A percentile compares a stretch with the other conserved stretches of the same genome.
These are phyloP conservation scores for Candida tammaniensis DNA, from an alignment of 805 yeast species.

Conservation along the genomic window DNA sequence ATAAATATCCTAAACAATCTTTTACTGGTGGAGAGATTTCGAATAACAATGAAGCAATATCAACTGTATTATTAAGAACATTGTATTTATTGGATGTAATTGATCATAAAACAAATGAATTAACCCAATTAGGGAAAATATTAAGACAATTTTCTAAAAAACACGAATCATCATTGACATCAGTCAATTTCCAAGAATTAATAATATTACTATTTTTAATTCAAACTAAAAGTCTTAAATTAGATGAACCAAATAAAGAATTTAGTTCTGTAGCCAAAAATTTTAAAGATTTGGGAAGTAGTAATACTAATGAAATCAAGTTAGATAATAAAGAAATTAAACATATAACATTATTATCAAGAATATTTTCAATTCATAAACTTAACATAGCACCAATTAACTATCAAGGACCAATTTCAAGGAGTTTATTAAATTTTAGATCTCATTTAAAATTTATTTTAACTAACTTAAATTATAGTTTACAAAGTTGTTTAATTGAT, in stretches of 20 bases:
- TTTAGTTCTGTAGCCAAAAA: constrained; percentile 30
- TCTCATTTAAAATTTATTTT: constrained; percentile 58
- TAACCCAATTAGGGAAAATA: constrained; percentile 52
- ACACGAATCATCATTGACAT: constrained; percentile 12
- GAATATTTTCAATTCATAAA: constrained; percentile 35
- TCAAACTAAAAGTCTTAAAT: constrained; percentile 34
- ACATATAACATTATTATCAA: constrained; percentile 30
- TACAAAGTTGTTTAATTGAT: constrained; percentile 51
- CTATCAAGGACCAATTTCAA: constrained; percentile 70
- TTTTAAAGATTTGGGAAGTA: constrained; percentile 26
- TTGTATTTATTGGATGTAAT: constrained; percentile 52
- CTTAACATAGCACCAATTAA: constrained; percentile 43
- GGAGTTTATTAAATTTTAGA: constrained; percentile 62
- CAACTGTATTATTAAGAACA: constrained; percentile 54
- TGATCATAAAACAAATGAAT: constrained; percentile 35
- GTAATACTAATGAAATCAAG: constrained; percentile 23
- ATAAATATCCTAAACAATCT: constrained; percentile 16
- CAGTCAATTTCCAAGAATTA: constrained; percentile 36
- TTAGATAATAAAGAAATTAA: constrained; percentile 42
- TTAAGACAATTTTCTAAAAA: constrained; percentile 33
- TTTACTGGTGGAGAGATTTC: constrained; percentile 30
- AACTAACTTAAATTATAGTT: constrained; percentile 49
- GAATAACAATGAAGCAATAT: constrained; percentile 48
- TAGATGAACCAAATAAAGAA: constrained; percentile 35
- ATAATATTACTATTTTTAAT: constrained; percentile 47